Conservation (phyloP, 2,329 filamentous ascomycete species). For the Hirsutella thompsonii region DNA sequence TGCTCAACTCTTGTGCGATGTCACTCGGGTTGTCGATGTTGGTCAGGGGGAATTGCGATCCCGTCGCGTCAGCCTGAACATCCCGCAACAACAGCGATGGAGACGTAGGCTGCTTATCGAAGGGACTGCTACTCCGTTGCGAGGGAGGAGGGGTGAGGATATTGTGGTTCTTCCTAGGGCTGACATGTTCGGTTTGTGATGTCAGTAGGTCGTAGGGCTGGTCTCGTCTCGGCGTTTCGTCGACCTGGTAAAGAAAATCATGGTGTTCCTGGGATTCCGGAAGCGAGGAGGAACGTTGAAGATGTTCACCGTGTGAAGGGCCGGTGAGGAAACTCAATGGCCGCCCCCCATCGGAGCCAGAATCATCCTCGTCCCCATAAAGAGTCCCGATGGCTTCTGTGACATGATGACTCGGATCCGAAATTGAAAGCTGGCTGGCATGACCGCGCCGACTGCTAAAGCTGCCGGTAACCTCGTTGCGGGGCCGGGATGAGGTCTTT, state of each 20-base stretch:
- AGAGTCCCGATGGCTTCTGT: slow-evolving; percentile 87
- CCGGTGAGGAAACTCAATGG: slow-evolving; percentile 62
- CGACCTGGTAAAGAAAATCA: slow-evolving; percentile 16
- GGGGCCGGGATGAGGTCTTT: slow-evolving; percentile 46
- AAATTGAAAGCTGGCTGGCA: slow-evolving; percentile 51
- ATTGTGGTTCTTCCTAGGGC: slow-evolving; percentile 30
- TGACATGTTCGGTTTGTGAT: slow-evolving; percentile 18
- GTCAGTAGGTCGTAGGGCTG: slow-evolving; percentile 17
- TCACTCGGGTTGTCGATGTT: slow-evolving; percentile 84
- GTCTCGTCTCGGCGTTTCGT: slow-evolving; percentile 29
- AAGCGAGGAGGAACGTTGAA: slow-evolving; percentile 20
- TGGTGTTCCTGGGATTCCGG: slow-evolving; percentile 3
- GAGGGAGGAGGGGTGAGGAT: slow-evolving; percentile 24
- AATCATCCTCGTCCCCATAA: slow-evolving; percentile 67
- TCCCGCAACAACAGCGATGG: slow-evolving; percentile 40
- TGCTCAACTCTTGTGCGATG: slow-evolving; percentile 84
- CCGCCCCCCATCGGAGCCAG: slow-evolving; percentile 39
- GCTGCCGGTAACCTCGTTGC: slow-evolving; percentile 40
- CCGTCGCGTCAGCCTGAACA: slow-evolving; percentile 48
- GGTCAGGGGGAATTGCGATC: slow-evolving; percentile 62
- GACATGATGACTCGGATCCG: slow-evolving; percentile 85
- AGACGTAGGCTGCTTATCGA: slow-evolving; percentile 34
- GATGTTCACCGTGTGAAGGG: slow-evolving; percentile 39
- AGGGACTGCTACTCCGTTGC: slow-evolving; percentile 24
- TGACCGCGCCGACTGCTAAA: slow-evolving; percentile 47